Conservation (phyloP, 2,329 filamentous ascomycete genomes). For the Alternaria incomplexa region DNA sequence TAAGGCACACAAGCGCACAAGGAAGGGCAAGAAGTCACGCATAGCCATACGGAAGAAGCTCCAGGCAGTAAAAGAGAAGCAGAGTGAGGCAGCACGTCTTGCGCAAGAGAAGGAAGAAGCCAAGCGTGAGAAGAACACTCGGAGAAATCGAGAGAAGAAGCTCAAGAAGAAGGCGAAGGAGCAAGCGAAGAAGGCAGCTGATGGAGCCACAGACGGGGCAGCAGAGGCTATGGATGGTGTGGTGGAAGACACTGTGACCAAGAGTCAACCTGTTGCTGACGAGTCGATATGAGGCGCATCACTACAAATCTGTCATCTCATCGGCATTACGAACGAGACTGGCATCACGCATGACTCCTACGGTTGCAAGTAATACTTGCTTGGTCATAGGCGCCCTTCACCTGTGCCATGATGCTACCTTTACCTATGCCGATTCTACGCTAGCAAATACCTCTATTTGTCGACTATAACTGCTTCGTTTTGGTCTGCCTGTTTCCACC, state of each 20-base stretch:
- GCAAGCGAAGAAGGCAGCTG: conserved; percentile 39
- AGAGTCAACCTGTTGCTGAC: background rate
- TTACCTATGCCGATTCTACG: background rate
- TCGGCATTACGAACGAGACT: background rate
- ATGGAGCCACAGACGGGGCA: conserved; percentile 3
- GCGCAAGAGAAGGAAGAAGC: conserved; percentile 42
- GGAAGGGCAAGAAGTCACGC: conserved; percentile 45
- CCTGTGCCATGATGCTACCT: background rate
- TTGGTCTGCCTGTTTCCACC: background rate
- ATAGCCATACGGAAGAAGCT: conserved; percentile 44
- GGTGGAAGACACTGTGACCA: background rate
- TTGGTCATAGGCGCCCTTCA: background rate
- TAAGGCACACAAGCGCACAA: conserved; percentile 29
- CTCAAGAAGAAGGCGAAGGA: conserved; percentile 46
- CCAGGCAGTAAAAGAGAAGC: conserved; percentile 32
- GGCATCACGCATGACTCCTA: background rate
- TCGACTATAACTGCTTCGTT: background rate
- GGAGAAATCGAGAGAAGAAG: conserved; percentile 48
- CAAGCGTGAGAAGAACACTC: conserved; percentile 44
- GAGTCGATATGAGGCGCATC: background rate
- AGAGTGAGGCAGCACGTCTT: conserved; percentile 29
- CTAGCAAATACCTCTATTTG: background rate
- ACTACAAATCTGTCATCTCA: background rate
- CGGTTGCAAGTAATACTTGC: background rate
- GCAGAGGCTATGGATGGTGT: background rate